Conservation (phyloP, 164 flowering plant species). For the Stephania yunnanensis region DNA sequence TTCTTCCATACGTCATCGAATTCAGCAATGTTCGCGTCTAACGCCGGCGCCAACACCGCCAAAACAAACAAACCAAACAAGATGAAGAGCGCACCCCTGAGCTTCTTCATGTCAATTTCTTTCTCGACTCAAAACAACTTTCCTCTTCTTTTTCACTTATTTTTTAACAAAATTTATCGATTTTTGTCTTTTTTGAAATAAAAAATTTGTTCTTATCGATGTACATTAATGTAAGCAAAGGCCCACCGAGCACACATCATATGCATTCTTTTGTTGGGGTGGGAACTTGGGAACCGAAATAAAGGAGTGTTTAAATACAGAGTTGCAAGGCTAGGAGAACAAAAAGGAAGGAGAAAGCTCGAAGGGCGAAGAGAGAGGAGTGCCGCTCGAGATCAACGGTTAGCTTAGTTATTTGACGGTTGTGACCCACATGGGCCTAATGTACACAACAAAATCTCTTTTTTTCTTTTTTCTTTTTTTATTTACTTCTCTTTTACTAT, state of each 20-base stretch:
- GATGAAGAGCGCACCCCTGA: not conserved
- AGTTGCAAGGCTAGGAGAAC: not conserved
- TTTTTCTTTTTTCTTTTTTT: too few relatives aligned
- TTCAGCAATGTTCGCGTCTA: constrained; percentile 29
- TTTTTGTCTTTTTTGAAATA: not conserved
- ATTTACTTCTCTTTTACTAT: too few relatives aligned
- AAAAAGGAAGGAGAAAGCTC: not conserved
- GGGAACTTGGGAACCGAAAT: not conserved
- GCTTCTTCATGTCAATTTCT: constrained; percentile 4
- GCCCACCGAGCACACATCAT: not conserved
- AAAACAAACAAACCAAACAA: constrained; percentile 17
- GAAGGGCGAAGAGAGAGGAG: not conserved
- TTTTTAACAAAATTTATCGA: not conserved
- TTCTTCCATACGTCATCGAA: constrained; percentile 44
- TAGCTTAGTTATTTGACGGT: too few relatives aligned
- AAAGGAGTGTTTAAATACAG: not conserved
- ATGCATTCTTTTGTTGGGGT: not conserved
- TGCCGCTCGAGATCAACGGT: too few relatives aligned
- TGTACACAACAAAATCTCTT: too few relatives aligned
- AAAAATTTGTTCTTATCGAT: not conserved
- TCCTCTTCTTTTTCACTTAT: not conserved
- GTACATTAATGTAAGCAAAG: not conserved
- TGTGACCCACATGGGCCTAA: too few relatives aligned
- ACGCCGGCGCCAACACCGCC: constrained; percentile 10
- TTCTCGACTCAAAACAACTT: not conserved